phyloP scores from a whole-genome alignment of 2,329 filamentous ascomycete species.

The Monascus ruber region DNA sequence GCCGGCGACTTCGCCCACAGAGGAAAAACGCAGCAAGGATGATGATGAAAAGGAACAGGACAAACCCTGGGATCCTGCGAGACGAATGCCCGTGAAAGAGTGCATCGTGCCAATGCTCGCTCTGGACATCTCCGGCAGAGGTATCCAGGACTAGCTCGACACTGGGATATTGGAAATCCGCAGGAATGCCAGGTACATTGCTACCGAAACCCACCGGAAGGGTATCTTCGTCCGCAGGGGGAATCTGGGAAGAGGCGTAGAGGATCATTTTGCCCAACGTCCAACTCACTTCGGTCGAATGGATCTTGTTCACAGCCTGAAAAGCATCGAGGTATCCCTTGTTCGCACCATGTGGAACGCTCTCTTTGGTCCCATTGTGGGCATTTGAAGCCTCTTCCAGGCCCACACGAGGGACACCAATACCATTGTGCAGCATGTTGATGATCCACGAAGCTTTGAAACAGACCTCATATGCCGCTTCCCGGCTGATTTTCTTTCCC shows the following conservation, averaged over 20 bases:
- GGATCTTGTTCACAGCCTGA: constrained; percentile 84
- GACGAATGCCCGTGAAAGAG: constrained; percentile 57
- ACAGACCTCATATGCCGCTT: constrained; percentile 75
- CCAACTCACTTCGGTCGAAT: constrained; percentile 89
- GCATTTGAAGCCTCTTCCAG: constrained; percentile 51
- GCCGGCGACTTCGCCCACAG: constrained; percentile 65
- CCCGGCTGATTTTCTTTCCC: constrained; percentile 61
- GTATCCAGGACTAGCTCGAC: constrained; percentile 21
- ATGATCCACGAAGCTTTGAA: constrained; percentile 99
- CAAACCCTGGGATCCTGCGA: constrained; percentile 58
- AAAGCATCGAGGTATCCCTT: constrained; percentile 76
- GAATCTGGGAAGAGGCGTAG: constrained; percentile 82
- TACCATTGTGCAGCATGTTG: constrained; percentile 89
- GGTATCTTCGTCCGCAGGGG: constrained; percentile 46
- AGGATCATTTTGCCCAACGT: constrained; percentile 93
- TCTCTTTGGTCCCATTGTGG: constrained; percentile 62
- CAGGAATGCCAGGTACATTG: constrained; percentile 57
- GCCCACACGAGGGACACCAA: constrained; percentile 78
- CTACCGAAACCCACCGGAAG: constrained; percentile 86
- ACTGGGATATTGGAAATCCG: constrained; percentile 70
- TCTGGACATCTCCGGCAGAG: constrained; percentile 15
- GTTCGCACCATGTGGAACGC: constrained; percentile 56
- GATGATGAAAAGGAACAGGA: constrained; percentile 67
- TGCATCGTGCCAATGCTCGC: constrained; percentile 48
- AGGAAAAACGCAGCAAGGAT: constrained; percentile 60